A percentile compares a stretch with the other conserved stretches of the same genome.
Evolutionary conservation across 768 basidiomycete genomes (phyloP).

Genomic region (Rhizopogon vinicolor): DNA sequence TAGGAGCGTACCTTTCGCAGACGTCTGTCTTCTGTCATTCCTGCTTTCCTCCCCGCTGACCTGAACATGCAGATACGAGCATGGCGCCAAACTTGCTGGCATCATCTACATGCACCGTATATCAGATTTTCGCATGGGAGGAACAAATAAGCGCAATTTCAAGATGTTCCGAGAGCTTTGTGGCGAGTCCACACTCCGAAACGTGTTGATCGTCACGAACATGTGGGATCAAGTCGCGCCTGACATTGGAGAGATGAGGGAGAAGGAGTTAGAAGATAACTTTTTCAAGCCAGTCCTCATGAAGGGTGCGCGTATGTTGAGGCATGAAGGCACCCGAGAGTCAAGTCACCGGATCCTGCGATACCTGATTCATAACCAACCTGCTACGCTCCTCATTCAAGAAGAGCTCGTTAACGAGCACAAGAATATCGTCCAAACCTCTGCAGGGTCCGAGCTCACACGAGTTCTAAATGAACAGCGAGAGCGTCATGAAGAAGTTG

Average conservation of each 20-base stretch:
- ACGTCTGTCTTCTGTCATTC: slow-evolving; percentile 1
- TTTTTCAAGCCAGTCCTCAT: slow-evolving; percentile 41
- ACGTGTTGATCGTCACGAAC: slow-evolving; percentile 40
- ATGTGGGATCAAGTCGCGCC: slow-evolving; percentile 36
- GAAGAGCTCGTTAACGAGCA: slow-evolving; percentile 36
- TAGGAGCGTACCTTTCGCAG: slow-evolving; percentile 24
- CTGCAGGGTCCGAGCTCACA: slow-evolving; percentile 41
- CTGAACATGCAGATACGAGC: not conserved
- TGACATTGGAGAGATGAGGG: slow-evolving; percentile 27
- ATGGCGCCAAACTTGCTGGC: slow-evolving; percentile 27
- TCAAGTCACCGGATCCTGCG: slow-evolving; percentile 38
- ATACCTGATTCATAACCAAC: slow-evolving; percentile 29
- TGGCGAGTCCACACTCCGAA: slow-evolving; percentile 34
- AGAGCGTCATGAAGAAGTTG: slow-evolving; percentile 34
- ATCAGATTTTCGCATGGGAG: slow-evolving; percentile 35
- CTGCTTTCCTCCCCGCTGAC: not conserved
- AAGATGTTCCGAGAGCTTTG: slow-evolving; percentile 41
- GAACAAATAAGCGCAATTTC: slow-evolving; percentile 35
- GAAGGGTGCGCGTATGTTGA: slow-evolving; percentile 33
- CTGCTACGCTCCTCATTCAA: slow-evolving; percentile 40
- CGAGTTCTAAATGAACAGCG: slow-evolving; percentile 38
- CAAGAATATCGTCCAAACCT: slow-evolving; percentile 37
- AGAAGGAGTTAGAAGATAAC: slow-evolving; percentile 30
- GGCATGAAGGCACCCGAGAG: slow-evolving; percentile 29
- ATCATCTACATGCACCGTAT: slow-evolving; percentile 44